Evolutionary conservation across 2,329 filamentous ascomycete species (phyloP), one percentile per base, ranked within the genome.

Genomic region (Fusarium tanahbumbuense): DNA sequence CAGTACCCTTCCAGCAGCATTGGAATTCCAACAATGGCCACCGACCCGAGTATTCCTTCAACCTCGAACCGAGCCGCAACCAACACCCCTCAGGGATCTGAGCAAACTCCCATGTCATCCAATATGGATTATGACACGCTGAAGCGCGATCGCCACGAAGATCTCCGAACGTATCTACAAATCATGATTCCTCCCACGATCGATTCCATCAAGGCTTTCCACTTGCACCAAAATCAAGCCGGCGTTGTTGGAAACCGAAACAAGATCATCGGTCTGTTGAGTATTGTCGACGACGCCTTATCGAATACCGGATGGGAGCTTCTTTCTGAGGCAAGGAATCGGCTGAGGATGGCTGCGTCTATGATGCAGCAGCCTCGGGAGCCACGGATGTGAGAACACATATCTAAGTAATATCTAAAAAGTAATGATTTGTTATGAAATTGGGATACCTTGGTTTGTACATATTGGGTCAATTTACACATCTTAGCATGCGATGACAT

Each of bases 161-260:
- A 76, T 47, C 72, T 76, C 11, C 67, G 72, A 25, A 74, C 74
- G 11, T 76, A 76, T 28, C 62, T 76, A 1, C 73, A 76, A 34
- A 75, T 76, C 42, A 76, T 76, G 74, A 75, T 76, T 3, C 74
- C 74, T 9, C 72, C 73, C 5, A 75, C 74, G 0, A 76, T 76
- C 15, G 73, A 75, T 41, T 76, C 74, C 5, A 75, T 72, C 49
- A 76, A 76, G 23, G 73, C 72, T 13, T 76, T 76, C 13, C 74
- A 76, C 23, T 45, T 76, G 16, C 74, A 76, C 15, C 74, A 76
- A 25, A 76, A 76, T n/a, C 73, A 76, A 44, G 74, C 70, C 3
- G 73, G 73, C 3, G 73, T 76, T 3, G 73, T 76, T 0, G 74
- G 74, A 8, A 76, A 76, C 40, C 64, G 74, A 7, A 76, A 76